Percentiles rank a stretch among this genome's conserved stretches.
Evolutionary conservation across 2,329 filamentous ascomycete genomes (phyloP).

Genomic region (Fusarium tricinctum): DNA sequence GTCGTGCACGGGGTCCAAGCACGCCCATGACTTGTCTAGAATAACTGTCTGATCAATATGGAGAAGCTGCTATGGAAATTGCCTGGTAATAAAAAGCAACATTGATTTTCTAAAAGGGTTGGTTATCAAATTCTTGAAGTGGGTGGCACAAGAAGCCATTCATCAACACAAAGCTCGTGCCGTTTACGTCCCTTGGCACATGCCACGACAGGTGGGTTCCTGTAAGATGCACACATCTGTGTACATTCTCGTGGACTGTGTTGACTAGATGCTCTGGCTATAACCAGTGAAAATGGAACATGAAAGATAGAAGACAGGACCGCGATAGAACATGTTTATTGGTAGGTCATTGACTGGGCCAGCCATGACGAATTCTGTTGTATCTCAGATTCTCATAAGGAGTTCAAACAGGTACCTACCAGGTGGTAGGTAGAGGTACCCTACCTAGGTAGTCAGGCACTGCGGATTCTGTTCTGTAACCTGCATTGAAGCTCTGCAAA

Average conservation of each 20-base stretch:
- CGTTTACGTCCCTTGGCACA: background rate
- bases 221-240: background rate
- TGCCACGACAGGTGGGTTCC: background rate
- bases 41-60: slow-evolving; percentile 3
- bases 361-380: background rate
- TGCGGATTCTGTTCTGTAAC: background rate
- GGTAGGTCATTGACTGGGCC: background rate
- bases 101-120: background rate
- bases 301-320: background rate
- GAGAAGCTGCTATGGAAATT: slow-evolving; percentile 11
- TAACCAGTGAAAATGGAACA: background rate
- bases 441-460: too few relatives aligned
- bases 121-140: background rate
- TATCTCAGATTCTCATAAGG: background rate
- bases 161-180: background rate
- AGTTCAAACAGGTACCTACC: background rate
- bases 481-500: background rate
- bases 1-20: slow-evolving; percentile 25
- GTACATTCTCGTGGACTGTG: background rate
- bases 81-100: too few relatives aligned
- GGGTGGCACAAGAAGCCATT: background rate
- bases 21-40: slow-evolving; percentile 10
- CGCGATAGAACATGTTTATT: background rate
- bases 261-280: background rate
- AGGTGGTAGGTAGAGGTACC: too few relatives aligned